Conservation (phyloP, 768 basidiomycete species). For the Postia placenta region DNA sequence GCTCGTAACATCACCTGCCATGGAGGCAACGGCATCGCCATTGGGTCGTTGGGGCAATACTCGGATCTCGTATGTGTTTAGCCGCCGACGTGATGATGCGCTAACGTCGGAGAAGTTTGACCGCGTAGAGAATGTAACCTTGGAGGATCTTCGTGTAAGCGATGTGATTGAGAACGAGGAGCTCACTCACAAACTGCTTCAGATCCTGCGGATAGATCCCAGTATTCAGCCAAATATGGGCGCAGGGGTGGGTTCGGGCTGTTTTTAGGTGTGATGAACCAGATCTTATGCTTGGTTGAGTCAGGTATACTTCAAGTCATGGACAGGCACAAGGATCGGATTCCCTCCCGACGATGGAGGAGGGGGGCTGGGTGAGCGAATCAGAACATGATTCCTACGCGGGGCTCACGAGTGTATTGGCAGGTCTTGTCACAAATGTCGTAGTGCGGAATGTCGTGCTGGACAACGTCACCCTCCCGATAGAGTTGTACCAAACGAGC, state of each 20-base stretch:
- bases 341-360: constrained; percentile 51
- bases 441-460: constrained; percentile 36
- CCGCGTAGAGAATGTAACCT: constrained; percentile 31
- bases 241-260: constrained; percentile 35
- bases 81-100: neutral
- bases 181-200: neutral
- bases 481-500: constrained; percentile 50
- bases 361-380: constrained; percentile 37
- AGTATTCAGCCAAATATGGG: constrained; percentile 51
- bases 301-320: constrained; percentile 51
- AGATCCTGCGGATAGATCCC: constrained; percentile 44
- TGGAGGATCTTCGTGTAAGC: constrained; percentile 42
- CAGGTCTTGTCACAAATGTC: constrained; percentile 26
- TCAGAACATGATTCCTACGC: neutral
- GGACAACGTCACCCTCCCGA: constrained; percentile 39
- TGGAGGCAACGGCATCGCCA: constrained; percentile 58
- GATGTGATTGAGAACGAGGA: too few species aligned
- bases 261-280: neutral
- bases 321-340: constrained; percentile 45
- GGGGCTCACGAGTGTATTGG: neutral
- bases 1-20: constrained; percentile 45
- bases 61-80: constrained; percentile 34
- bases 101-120: constrained; percentile 11
- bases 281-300: neutral
- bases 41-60: constrained; percentile 57